A percentile compares a stretch with the other conserved stretches of the same genome.
Evolutionary conservation across 2,329 filamentous ascomycete genomes (phyloP).

Genomic region (Zarea fungicola): DNA sequence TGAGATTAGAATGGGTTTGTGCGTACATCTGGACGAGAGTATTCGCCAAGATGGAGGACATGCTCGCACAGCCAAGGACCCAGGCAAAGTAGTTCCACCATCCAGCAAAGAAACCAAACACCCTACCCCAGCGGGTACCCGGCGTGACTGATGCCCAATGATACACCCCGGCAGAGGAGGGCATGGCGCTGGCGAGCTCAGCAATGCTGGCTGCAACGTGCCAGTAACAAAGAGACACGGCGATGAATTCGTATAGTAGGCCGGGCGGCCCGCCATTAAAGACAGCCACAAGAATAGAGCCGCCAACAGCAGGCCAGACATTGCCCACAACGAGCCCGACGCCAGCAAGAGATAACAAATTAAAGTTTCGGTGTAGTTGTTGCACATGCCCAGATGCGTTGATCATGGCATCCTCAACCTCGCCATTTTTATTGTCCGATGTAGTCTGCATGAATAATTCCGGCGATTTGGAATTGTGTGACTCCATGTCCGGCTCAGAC

Average conservation of each 20-base stretch:
- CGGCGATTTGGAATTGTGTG: too few species aligned
- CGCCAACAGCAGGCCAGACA: conserved; percentile 15
- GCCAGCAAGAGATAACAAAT: conserved; percentile 15
- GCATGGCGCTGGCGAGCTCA: conserved; percentile 56
- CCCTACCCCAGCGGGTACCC: conserved; percentile 47
- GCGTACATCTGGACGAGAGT: conserved; percentile 40
- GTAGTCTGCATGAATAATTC: too few species aligned
- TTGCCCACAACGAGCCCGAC: conserved; percentile 16
- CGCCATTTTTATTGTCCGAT: too few species aligned
- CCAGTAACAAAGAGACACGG: conserved; percentile 49
- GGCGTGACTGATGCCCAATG: conserved; percentile 57
- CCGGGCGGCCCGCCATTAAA: conserved; percentile 58
- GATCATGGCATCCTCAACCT: not conserved
- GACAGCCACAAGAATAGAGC: conserved; percentile 35
- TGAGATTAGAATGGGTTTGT: conserved; percentile 34
- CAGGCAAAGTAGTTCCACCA: conserved; percentile 43
- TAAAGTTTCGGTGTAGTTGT: conserved; percentile 17
- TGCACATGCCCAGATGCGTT: conserved; percentile 17
- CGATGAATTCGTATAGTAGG: conserved; percentile 56
- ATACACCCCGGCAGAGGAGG: conserved; percentile 56
- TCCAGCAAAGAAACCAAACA: conserved; percentile 41
- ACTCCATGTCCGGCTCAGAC: too few species aligned
- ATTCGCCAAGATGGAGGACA: conserved; percentile 37
- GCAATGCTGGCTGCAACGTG: conserved; percentile 53
- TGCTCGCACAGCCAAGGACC: conserved; percentile 34